These are phyloP conservation scores for Malus fusca DNA, from an alignment of 306 rosid species.

Conservation along the genomic window DNA sequence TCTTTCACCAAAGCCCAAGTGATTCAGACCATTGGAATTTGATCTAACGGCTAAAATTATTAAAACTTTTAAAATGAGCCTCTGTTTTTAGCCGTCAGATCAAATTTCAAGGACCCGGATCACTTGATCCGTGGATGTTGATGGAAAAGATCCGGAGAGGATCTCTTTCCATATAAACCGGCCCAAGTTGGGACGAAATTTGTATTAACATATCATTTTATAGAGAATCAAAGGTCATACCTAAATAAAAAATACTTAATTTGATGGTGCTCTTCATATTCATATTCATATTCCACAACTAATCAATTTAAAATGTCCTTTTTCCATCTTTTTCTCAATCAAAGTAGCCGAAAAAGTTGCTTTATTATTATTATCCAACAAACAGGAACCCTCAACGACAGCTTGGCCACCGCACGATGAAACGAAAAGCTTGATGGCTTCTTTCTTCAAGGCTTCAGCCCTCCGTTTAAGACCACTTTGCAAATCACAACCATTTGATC, in stretches of 20 bases:
- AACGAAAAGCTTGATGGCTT: background rate
- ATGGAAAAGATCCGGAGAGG: too few relatives aligned
- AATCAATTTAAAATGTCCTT: background rate
- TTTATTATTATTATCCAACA: background rate
- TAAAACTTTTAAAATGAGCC: too few relatives aligned
- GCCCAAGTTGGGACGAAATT: too few relatives aligned
- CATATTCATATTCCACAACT: background rate
- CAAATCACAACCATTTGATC: background rate
- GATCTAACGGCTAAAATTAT: too few relatives aligned
- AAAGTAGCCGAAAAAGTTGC: background rate
- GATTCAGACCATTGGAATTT: too few relatives aligned
- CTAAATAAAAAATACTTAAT: too few relatives aligned
- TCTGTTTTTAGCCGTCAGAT: rapidly evolving
- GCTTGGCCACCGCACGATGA: background rate
- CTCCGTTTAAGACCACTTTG: background rate
- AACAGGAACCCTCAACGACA: background rate
- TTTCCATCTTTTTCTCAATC: background rate
- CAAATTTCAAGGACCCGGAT: rapidly evolving
- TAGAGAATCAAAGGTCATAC: too few relatives aligned
- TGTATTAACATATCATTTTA: too few relatives aligned
- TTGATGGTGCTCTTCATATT: background rate
- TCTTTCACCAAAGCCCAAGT: too few relatives aligned
- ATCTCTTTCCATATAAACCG: too few relatives aligned
- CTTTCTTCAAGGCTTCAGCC: background rate
- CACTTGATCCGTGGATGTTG: too few relatives aligned